Evolutionary conservation across 2,329 filamentous ascomycete species (phyloP).

Genomic region (Fusarium subtropicale): DNA sequence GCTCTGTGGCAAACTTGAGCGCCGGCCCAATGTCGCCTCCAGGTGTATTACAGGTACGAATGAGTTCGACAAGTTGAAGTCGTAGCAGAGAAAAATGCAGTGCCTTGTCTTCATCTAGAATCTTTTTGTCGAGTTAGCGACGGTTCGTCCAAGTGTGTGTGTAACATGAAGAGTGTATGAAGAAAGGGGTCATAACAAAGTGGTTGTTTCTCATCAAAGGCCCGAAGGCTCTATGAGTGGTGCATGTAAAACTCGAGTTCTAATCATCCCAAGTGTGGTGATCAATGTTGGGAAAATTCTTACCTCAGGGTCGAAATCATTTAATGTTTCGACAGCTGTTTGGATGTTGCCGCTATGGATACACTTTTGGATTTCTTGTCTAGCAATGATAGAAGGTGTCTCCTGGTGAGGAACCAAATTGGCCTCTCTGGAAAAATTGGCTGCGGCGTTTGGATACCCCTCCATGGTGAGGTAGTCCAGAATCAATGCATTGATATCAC

Average conservation of each 20-base stretch:
- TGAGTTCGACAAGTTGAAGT: conserved; percentile 93
- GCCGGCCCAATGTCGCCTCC: conserved; percentile 81
- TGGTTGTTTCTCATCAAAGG: conserved; percentile 91
- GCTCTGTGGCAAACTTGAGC: conserved; percentile 85
- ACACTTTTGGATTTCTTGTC: conserved; percentile 84
- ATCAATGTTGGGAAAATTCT: conserved; percentile 51
- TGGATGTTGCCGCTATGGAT: conserved; percentile 91
- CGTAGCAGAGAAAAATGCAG: conserved; percentile 91
- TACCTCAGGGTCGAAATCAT: conserved; percentile 93
- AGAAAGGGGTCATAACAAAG: conserved; percentile 57
- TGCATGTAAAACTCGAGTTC: conserved; percentile 93
- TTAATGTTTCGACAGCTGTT: conserved; percentile 85
- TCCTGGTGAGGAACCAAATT: conserved; percentile 83
- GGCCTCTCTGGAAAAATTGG: conserved; percentile 93
- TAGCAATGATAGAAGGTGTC: conserved; percentile 76
- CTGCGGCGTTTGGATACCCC: conserved; percentile 91
- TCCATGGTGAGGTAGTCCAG: conserved; percentile 98
- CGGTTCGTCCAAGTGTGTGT: neutral
- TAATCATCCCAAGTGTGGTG: conserved; percentile 82
- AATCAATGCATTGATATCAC: conserved; percentile 94
- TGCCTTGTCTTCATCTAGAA: conserved; percentile 83
- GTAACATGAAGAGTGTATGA: conserved; percentile 8
- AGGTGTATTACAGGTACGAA: conserved; percentile 76
- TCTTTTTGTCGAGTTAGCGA: conserved; percentile 64
- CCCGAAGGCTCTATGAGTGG: conserved; percentile 95